A percentile compares a stretch with the other conserved stretches of the same genome.
phyloP scores from a whole-genome alignment of 2,329 filamentous ascomycete species.

The Sarocladium strictum region DNA sequence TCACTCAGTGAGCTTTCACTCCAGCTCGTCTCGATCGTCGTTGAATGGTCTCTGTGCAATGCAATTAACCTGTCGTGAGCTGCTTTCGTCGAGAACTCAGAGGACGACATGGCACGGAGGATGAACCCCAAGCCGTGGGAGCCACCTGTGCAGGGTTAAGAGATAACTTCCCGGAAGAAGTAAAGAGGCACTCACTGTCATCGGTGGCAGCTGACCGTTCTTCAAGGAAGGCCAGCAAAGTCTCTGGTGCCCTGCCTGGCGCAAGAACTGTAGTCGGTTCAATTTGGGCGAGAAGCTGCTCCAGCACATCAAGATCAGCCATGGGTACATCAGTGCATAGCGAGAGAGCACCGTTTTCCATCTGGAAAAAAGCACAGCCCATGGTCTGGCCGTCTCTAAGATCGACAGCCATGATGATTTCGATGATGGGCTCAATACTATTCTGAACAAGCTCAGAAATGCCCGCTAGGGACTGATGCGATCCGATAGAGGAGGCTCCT shows the following conservation, averaged over 20 bases:
- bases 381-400: conserved; percentile 63
- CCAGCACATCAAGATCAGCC: conserved; percentile 63
- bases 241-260: conserved; percentile 38
- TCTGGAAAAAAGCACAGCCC: conserved; percentile 80
- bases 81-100: conserved; percentile 65
- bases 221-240: conserved; percentile 27
- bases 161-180: not conserved
- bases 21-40: not conserved
- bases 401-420: conserved; percentile 76
- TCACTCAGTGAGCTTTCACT: not conserved
- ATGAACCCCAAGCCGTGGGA: conserved; percentile 17
- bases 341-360: conserved; percentile 61
- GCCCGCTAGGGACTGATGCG: not conserved
- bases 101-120: conserved; percentile 62
- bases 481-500: not conserved
- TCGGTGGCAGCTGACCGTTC: conserved; percentile 12
- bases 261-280: conserved; percentile 52
- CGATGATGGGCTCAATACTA: conserved; percentile 22
- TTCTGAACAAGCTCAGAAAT: not conserved
- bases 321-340: conserved; percentile 71
- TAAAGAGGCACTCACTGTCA: not conserved
- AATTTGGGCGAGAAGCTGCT: conserved; percentile 49
- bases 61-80: conserved; percentile 61
- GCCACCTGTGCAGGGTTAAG: not conserved
- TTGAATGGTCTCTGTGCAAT: conserved; percentile 14